A percentile compares a stretch with the other conserved stretches of the same genome.
Evolutionary conservation across 1,284 basidiomycete genomes (phyloP).

Genomic region (Stereum hirsutum): DNA sequence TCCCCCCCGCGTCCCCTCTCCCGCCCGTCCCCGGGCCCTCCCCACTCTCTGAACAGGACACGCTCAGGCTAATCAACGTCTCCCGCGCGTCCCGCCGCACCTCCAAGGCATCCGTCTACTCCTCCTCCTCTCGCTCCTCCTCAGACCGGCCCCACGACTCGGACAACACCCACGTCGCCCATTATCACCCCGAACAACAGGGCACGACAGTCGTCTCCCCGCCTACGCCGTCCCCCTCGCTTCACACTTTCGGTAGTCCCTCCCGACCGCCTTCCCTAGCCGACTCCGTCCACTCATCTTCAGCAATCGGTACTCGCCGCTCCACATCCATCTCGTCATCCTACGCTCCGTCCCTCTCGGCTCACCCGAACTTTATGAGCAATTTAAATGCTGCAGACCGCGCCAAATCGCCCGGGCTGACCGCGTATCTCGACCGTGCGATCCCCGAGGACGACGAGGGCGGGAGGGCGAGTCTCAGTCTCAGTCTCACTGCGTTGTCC

Average conservation of each 20-base stretch:
- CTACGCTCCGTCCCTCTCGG: slow-evolving; percentile 8
- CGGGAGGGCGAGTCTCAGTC: too few relatives aligned
- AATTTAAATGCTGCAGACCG: too few relatives aligned
- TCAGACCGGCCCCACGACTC: slow-evolving; percentile 15
- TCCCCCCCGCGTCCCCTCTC: slow-evolving; percentile 36
- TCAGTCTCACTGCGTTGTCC: slow-evolving; percentile 18
- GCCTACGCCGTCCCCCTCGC: slow-evolving; percentile 12
- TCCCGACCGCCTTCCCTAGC: slow-evolving; percentile 10
- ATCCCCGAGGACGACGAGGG: slow-evolving; percentile 10
- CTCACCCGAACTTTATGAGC: too few relatives aligned
- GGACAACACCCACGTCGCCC: slow-evolving; percentile 7
- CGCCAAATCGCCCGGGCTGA: background rate
- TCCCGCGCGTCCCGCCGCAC: slow-evolving; percentile 24
- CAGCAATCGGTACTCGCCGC: slow-evolving; percentile 20
- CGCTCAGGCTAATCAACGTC: slow-evolving; percentile 28
- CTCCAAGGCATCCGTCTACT: slow-evolving; percentile 20
- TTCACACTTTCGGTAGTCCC: slow-evolving; percentile 13
- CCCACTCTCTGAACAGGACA: slow-evolving; percentile 34
- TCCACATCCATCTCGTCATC: slow-evolving; percentile 11
- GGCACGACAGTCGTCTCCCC: slow-evolving; percentile 3
- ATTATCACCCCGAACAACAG: slow-evolving; percentile 1
- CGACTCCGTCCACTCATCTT: slow-evolving; percentile 20
- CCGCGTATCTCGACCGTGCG: slow-evolving; percentile 7
- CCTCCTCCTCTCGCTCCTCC: slow-evolving; percentile 23
- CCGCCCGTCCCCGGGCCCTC: slow-evolving; percentile 45